phyloP scores from a whole-genome alignment of 352 stramenopile genomes.

The Elongisporangium prolatum region DNA sequence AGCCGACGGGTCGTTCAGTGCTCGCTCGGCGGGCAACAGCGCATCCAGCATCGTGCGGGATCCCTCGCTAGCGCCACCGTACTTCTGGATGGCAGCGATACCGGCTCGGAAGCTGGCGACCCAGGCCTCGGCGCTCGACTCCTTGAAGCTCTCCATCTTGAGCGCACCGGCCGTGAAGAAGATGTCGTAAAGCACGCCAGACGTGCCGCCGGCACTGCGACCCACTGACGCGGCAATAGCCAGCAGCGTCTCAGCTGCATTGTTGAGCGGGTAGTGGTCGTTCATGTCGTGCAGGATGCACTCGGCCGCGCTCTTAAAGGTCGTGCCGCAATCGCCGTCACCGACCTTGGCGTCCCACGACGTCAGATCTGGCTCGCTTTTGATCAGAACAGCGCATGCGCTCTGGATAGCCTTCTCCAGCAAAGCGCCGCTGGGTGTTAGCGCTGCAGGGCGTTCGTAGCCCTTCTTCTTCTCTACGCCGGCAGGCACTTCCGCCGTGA shows the following conservation, averaged over 20 bases:
- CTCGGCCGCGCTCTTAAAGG: slow-evolving; percentile 91
- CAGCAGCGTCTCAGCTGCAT: slow-evolving; percentile 46
- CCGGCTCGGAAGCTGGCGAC: slow-evolving; percentile 61
- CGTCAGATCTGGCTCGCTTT: slow-evolving; percentile 89
- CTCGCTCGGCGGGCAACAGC: slow-evolving; percentile 83
- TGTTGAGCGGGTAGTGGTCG: slow-evolving; percentile 54
- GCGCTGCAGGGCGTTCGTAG: slow-evolving; percentile 33
- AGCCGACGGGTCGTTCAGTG: slow-evolving; percentile 19
- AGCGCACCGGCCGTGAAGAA: slow-evolving; percentile 78
- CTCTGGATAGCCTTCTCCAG: slow-evolving; percentile 60
- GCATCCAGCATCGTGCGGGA: slow-evolving; percentile 97
- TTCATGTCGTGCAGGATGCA: slow-evolving; percentile 72
- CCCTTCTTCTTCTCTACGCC: slow-evolving; percentile 14
- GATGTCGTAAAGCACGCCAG: slow-evolving; percentile 93
- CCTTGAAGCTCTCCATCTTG: slow-evolving; percentile 37
- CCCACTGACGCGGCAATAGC: slow-evolving; percentile 60
- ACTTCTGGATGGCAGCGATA: slow-evolving; percentile 79
- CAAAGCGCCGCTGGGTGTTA: slow-evolving; percentile 29
- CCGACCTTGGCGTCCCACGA: slow-evolving; percentile 95
- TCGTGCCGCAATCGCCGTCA: slow-evolving; percentile 97
- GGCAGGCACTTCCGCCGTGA: slow-evolving; percentile 20
- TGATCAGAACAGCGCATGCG: slow-evolving; percentile 77
- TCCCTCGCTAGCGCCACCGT: slow-evolving; percentile 92
- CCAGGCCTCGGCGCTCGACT: slow-evolving; percentile 34
- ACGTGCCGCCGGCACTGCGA: slow-evolving; percentile 91